phyloP scores from a whole-genome alignment of 73 alveolate species.

The Blepharisma stoltei region DNA sequence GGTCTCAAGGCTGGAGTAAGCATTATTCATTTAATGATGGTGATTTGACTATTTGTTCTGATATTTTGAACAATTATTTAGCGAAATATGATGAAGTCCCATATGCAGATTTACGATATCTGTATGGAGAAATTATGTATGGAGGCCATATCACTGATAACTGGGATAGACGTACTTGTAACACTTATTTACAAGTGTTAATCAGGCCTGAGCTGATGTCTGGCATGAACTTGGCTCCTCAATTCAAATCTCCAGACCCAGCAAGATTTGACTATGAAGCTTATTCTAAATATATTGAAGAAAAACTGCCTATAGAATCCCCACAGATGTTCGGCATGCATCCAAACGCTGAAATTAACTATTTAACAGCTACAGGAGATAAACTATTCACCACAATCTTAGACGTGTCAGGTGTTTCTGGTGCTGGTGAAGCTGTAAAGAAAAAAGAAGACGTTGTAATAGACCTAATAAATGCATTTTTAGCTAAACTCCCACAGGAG shows the following conservation, averaged over 20 bases:
- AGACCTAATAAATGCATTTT: constrained; percentile 76
- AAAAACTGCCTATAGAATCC: constrained; percentile 92
- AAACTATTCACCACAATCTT: constrained; percentile 85
- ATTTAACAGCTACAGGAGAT: constrained; percentile 90
- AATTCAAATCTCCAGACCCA: constrained; percentile 99
- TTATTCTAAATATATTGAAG: constrained; percentile 88
- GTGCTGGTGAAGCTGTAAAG: constrained; percentile 71
- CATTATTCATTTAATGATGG: constrained; percentile 99
- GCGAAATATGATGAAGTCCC: constrained; percentile 97
- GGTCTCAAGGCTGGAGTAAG: constrained; percentile 99
- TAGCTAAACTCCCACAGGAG: constrained; percentile 79
- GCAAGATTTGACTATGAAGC: constrained; percentile 91
- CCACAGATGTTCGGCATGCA: constrained; percentile 99
- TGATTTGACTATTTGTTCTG: constrained; percentile 98
- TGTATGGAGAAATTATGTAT: constrained; percentile 99
- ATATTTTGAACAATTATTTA: constrained; percentile 97
- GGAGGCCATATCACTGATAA: constrained; percentile 99
- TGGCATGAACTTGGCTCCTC: constrained; percentile 94
- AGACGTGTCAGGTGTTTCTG: constrained; percentile 90
- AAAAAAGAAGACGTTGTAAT: constrained; percentile 82
- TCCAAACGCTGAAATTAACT: constrained; percentile 99
- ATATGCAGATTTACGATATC: constrained; percentile 98
- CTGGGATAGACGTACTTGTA: constrained; percentile 99
- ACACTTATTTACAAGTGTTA: constrained; percentile 92
- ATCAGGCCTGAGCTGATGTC: constrained; percentile 92